These are phyloP conservation scores for Rhododendron henanense DNA, from an alignment of 148 eudicot genomes.

Conservation along the genomic window DNA sequence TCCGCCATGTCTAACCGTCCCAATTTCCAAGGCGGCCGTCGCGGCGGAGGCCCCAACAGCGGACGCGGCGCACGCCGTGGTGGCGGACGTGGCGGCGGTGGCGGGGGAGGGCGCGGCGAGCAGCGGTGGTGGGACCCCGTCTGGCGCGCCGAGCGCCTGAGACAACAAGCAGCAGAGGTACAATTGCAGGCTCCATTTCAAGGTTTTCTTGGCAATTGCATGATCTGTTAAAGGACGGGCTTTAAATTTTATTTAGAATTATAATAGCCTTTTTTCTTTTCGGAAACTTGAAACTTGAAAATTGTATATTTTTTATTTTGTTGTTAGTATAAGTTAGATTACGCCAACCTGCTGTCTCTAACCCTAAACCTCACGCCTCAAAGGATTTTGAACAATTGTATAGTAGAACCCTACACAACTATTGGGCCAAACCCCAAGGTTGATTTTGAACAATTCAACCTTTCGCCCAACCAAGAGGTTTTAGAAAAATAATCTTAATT, in stretches of 20 bases:
- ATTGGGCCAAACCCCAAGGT: too few species aligned
- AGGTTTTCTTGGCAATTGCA: not conserved
- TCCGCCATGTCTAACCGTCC: conserved; percentile 68
- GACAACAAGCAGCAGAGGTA: conserved; percentile 70
- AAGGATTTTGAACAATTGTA: not conserved
- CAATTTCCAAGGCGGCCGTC: conserved; percentile 74
- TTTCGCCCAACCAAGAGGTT: not conserved
- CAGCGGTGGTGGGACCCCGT: conserved; percentile 99
- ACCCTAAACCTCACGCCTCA: not conserved
- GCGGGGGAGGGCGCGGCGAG: conserved; percentile 68
- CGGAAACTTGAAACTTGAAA: not conserved
- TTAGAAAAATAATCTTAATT: too few species aligned
- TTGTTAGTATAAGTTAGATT: not conserved
- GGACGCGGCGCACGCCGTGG: not conserved
- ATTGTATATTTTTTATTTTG: too few species aligned
- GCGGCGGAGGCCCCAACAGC: conserved; percentile 48
- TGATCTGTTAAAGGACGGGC: not conserved
- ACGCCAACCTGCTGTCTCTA: not conserved
- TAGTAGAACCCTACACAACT: not conserved
- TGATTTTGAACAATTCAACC: not conserved
- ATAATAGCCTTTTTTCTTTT: not conserved
- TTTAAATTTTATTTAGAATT: too few species aligned
- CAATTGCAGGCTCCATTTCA: not conserved
- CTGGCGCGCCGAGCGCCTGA: conserved; percentile 86
- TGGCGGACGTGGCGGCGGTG: conserved; percentile 19